Conservation (phyloP, 164 flowering plant genomes). For the Warburgia ugandensis region DNA sequence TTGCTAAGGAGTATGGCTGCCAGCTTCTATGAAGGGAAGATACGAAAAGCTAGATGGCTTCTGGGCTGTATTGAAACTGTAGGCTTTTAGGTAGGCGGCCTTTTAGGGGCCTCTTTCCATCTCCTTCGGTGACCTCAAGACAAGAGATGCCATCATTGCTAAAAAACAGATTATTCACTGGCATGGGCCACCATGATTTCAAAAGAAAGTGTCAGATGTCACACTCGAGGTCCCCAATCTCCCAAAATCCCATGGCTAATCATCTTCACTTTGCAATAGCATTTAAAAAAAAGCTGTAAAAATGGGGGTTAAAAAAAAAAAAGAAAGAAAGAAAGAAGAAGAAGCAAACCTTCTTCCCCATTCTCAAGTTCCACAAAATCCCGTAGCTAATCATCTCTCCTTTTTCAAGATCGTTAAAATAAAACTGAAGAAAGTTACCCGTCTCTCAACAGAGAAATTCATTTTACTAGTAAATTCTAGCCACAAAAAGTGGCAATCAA, state of each 20-base stretch:
- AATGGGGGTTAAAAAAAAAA: too few relatives aligned
- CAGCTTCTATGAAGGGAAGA: constrained; percentile 6
- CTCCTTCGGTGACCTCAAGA: constrained; percentile 7
- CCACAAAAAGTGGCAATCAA: too few relatives aligned
- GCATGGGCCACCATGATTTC: constrained; percentile 52
- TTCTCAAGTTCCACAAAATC: constrained; percentile 10
- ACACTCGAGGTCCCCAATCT: constrained; percentile 25
- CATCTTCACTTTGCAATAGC: constrained; percentile 21
- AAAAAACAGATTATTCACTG: constrained; percentile 46
- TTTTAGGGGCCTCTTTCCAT: not conserved
- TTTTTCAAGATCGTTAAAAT: not conserved
- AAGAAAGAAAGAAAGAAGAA: not conserved
- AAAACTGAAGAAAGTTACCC: not conserved
- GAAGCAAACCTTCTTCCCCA: not conserved
- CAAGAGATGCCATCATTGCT: constrained; percentile 35
- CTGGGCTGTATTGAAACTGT: constrained; percentile 12
- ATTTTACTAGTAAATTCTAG: too few relatives aligned
- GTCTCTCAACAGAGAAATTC: too few relatives aligned
- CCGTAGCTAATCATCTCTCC: constrained; percentile 5
- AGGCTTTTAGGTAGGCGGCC: constrained; percentile 4
- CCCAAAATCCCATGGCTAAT: constrained; percentile 29
- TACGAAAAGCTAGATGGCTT: constrained; percentile 16
- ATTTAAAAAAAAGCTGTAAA: constrained; percentile 1
- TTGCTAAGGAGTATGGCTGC: not conserved
- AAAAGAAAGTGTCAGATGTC: constrained; percentile 40